phyloP scores from a whole-genome alignment of 306 rosid species.

The Urtica urens region DNA sequence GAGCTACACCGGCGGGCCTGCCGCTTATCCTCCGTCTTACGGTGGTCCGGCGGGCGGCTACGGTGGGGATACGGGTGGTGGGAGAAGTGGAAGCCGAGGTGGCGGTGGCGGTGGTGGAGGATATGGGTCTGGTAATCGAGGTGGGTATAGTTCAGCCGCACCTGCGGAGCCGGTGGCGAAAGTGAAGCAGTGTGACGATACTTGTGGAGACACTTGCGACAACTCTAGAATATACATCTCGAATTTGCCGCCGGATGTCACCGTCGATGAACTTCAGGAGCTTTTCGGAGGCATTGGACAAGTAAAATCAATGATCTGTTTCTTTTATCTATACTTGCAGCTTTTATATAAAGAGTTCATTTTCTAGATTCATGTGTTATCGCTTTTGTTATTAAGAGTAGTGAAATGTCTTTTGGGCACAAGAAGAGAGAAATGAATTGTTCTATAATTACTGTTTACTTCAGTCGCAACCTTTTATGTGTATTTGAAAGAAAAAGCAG shows the following conservation, averaged over 20 bases:
- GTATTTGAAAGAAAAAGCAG: too few species aligned
- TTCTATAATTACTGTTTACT: too few species aligned
- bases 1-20: slow-evolving; percentile 74
- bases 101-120: slow-evolving; percentile 50
- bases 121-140: slow-evolving; percentile 47
- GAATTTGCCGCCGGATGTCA: slow-evolving; percentile 88
- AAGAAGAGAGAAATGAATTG: too few species aligned
- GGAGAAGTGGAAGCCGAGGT: slow-evolving; percentile 45
- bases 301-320: slow-evolving; percentile 43
- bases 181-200: slow-evolving; percentile 89
- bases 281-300: slow-evolving; percentile 99
- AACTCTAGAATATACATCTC: slow-evolving; percentile 96
- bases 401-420: too few species aligned
- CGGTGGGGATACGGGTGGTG: slow-evolving; percentile 46
- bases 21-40: slow-evolving; percentile 78
- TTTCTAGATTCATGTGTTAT: too few species aligned
- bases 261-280: slow-evolving; percentile 67
- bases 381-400: too few species aligned
- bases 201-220: slow-evolving; percentile 81
- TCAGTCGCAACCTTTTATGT: too few species aligned
- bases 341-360: too few species aligned
- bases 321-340: slow-evolving; percentile 13
- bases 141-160: slow-evolving; percentile 62
- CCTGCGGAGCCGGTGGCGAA: slow-evolving; percentile 51
- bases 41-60: slow-evolving; percentile 57